phyloP scores from a whole-genome alignment of 306 rosid species.

The Quercus mongolica region DNA sequence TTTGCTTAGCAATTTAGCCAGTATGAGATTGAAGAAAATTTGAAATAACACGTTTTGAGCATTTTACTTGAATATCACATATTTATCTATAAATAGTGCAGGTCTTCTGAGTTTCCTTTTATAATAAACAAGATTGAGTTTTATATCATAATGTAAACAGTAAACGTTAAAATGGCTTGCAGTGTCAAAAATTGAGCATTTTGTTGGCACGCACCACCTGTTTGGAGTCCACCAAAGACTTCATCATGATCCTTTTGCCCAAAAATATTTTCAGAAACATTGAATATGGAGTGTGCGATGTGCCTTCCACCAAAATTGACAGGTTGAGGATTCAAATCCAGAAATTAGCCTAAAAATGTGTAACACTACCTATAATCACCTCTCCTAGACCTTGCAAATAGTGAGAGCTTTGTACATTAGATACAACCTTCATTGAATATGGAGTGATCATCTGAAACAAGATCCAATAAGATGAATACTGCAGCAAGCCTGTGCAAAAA shows the following conservation, averaged over 20 bases:
- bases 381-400: too few relatives aligned
- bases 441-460: not conserved
- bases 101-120: not conserved
- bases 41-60: conserved; percentile 41
- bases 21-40: conserved; percentile 37
- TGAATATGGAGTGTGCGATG: not conserved
- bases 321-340: too few relatives aligned
- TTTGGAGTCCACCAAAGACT: not conserved
- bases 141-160: not conserved
- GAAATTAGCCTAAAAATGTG: too few relatives aligned
- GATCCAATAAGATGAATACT: not conserved
- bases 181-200: not conserved
- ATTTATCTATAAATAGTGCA: not conserved
- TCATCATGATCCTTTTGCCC: not conserved
- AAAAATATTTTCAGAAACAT: not conserved
- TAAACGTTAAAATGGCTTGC: not conserved
- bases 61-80: conserved; percentile 26
- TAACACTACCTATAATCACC: too few relatives aligned
- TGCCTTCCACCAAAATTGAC: too few relatives aligned
- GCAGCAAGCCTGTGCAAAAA: not conserved
- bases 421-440: not conserved
- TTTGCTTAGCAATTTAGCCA: conserved; percentile 26
- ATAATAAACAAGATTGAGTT: not conserved
- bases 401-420: too few relatives aligned
- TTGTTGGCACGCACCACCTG: not conserved